Base-by-base conservation (phyloP, 176 grass and related monocot genomes). In the Oryza longistaminata region DNA sequence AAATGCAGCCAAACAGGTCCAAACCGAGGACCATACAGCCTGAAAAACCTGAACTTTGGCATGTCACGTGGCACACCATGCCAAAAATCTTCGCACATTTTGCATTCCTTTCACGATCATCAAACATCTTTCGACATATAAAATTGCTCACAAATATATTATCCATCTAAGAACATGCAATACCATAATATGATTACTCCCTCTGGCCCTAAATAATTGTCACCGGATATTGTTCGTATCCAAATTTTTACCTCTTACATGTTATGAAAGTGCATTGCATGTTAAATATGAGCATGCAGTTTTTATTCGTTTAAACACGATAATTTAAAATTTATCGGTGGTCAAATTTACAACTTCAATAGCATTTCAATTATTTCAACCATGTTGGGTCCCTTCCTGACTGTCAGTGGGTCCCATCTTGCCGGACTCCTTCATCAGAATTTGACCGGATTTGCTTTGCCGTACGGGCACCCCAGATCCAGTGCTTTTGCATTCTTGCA, bases 1-100 rank as follows among this genome's bases (percentile, higher is more conserved):
- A 62, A 77, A 40, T 44, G 76, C 78, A n/a, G 21, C 48, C 34
- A 85, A 45, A 14, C 65, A 70, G 22, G 82, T 37, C 13, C 22
- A 35, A 60, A 11, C 65, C 6, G 4, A 61, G 65, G 82, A 58
- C 83, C 83, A 67, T 77, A 40, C 65, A 27, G 12, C 24, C 74
- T 40, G 67, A 85, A 55, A 55, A 40, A 11, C 42, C 31, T 85
- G 64, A 29, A 46, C n/a, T 13, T 84, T 65, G 22, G 24, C 44
- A 48, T 53, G 39, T 70, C 73, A 60, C 74, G 61, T 70, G 73
- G 29, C 31, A 53, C 71, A 15, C 17, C 21, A 29, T 60, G 24
- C 65, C 66, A 70, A 70, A 70, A 70, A 70, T 15, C 21, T n/a
- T n/a, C 35, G n/a, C 52, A 21, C 21, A 62, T 62, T 62, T 62